These are phyloP conservation scores for Diaporthe humulicola DNA, from an alignment of 2,329 filamentous ascomycete species.

Conservation along the genomic window DNA sequence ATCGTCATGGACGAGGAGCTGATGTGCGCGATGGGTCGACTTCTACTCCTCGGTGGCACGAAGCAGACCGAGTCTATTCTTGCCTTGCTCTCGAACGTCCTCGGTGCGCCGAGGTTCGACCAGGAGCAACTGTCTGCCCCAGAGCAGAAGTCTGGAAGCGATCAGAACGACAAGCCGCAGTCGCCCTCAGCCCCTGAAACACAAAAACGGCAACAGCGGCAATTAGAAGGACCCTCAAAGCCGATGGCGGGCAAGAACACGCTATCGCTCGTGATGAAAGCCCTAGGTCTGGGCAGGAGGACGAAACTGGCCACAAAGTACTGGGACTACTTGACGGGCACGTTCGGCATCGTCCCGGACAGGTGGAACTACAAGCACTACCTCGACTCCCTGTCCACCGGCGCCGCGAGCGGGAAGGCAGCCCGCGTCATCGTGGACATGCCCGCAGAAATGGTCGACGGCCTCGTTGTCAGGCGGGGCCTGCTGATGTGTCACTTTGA, in stretches of 20 bases:
- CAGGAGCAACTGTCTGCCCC: neutral
- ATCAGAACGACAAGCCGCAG: neutral
- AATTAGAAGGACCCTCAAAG: slow-evolving; percentile 12
- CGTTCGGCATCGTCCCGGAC: slow-evolving; percentile 78
- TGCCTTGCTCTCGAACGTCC: slow-evolving; percentile 83
- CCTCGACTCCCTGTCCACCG: slow-evolving; percentile 75
- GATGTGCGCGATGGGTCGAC: slow-evolving; percentile 83
- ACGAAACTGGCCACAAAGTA: slow-evolving; percentile 78
- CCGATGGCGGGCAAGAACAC: slow-evolving; percentile 60
- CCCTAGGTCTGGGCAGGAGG: slow-evolving; percentile 71
- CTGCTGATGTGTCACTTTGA: slow-evolving; percentile 82
- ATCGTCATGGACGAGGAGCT: slow-evolving; percentile 83
- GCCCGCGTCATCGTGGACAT: slow-evolving; percentile 71
- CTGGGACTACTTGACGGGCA: slow-evolving; percentile 79
- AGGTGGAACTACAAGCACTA: slow-evolving; percentile 76
- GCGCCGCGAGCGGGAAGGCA: slow-evolving; percentile 74
- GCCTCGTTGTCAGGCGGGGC: slow-evolving; percentile 76
- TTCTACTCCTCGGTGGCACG: slow-evolving; percentile 77
- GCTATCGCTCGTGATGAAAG: slow-evolving; percentile 77
- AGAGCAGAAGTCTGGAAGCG: slow-evolving; percentile 49
- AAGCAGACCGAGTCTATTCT: slow-evolving; percentile 80
- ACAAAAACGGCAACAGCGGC: neutral
- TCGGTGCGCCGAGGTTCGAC: slow-evolving; percentile 74
- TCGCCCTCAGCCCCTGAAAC: neutral
- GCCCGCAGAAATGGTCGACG: slow-evolving; percentile 57